Base-by-base conservation (phyloP, 1,284 basidiomycete genomes). In the Heterobasidion parviporum region DNA sequence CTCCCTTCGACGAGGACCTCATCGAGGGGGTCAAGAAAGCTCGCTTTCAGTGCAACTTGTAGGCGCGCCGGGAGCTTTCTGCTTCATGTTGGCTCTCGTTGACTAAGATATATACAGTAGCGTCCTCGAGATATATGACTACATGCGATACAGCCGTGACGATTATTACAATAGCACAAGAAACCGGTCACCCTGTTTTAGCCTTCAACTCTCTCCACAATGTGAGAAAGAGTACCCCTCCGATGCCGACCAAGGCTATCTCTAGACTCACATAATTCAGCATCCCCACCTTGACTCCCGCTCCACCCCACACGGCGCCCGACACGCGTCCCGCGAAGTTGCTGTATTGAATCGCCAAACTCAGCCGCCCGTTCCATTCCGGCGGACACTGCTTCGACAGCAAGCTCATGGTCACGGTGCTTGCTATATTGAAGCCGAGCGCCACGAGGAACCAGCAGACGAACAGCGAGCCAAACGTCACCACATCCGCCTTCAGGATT, bases 401-500 rank as follows among this genome's bases (percentile, higher is more conserved):
- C 56, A 86, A 65, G 57, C 82, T 83, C 53, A 86, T 70, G 32
- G 85, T 87, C 52, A 81, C 79, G 2, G 83, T 87, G 61, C 77
- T 83, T 15, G 82, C 78, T 34, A 86, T 70, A 66, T 86, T 87
- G 72, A 87, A 87, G 1, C 85, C 85, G 14, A 87, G 72, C 15
- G 84, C 83, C 33, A 87, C 70, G 33, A 79, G 72, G 72, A 79
- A 83, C 85, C 87, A 88, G 64, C 78, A 83, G 2, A 77, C 69
- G 61, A 81, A 84, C 18, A 85, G 63, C 16, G 73, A 74, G 1
- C 73, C 78, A 20, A 48, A 48, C 26, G 46, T 48, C 2, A 48
- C 26, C 59, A 79, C 82, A 32, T 67, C 73, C 26, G 83, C 67
- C 34, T 64, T 71, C 33, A 69, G 61, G 8, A 72, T 65, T 33